These are phyloP conservation scores for Fusarium sulawesiense DNA, from an alignment of 2,329 filamentous ascomycete species.

Conservation along the genomic window DNA sequence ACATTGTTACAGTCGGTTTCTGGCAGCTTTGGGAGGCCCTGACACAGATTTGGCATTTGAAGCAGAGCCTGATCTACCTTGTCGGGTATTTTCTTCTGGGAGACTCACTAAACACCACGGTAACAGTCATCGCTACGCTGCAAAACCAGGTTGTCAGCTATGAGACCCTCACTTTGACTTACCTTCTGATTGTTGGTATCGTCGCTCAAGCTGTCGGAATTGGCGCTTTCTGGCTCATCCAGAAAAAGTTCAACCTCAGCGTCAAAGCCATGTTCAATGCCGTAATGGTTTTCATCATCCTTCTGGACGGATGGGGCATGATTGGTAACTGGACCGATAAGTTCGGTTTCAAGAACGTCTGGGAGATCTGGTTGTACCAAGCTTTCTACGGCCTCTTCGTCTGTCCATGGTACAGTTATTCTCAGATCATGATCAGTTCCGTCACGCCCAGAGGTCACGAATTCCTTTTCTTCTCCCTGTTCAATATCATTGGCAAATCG, in stretches of 20 bases:
- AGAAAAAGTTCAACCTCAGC: constrained; percentile 67
- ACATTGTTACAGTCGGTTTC: constrained; percentile 68
- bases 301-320: constrained; percentile 65
- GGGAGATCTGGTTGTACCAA: constrained; percentile 61
- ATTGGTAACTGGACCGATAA: constrained; percentile 58
- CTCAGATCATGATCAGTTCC: constrained; percentile 77
- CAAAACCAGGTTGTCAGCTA: constrained; percentile 74
- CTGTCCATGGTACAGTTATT: constrained; percentile 77
- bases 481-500: constrained; percentile 76
- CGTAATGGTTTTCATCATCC: constrained; percentile 69
- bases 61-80: constrained; percentile 74
- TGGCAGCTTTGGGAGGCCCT: constrained; percentile 70
- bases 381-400: constrained; percentile 73
- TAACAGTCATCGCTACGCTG: constrained; percentile 73
- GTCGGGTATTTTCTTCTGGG: constrained; percentile 75
- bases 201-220: constrained; percentile 72
- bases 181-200: constrained; percentile 74
- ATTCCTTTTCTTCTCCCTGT: constrained; percentile 76
- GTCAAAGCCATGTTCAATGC: constrained; percentile 77
- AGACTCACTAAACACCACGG: constrained; percentile 77
- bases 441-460: constrained; percentile 76
- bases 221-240: constrained; percentile 69
- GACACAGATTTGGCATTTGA: constrained; percentile 70
- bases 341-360: constrained; percentile 59
- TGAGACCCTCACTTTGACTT: constrained; percentile 72